Base-by-base conservation (phyloP, 2,329 filamentous ascomycete genomes). In the Penicillium crustosum region DNA sequence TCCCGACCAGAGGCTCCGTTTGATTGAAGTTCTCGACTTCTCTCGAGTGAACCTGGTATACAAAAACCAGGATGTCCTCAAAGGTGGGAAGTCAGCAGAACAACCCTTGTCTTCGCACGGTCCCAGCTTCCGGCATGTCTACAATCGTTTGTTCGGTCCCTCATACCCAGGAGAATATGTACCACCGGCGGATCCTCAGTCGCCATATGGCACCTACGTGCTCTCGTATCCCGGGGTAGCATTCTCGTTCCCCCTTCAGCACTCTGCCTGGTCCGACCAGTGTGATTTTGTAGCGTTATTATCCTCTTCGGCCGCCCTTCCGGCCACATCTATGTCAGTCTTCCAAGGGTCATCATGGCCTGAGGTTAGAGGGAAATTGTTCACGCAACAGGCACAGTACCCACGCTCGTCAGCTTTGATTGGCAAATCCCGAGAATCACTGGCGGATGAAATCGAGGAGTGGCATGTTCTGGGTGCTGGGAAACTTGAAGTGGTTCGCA, bases 121-220 rank as follows among this genome's bases (percentile, higher is more conserved):
- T 0, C 93, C 92, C 5, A 89, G 85, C 17, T 96, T 96, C 73
- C 84, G 89, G 59, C 91, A 95, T 73, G 88, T 99, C 64, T 99
- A 97, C 73, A 91, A 96, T 68, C 87, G 90, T 53, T 81, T 97
- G n/a, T 87, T 99, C 62, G 94, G 94, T 0, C 93, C 93, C 19
- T 95, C 93, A 0, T 97, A 96, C 72, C 90, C 90, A 1, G 94
- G 94, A 62, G 94, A 99, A 79, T 99, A 93, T 70, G 83, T 96
- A 38, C 83, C 88, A 9, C 86, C 90, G 0, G 73, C 76, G 7
- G 69, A 79, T 1, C 21, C 15, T 1, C 80, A 79, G 3, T 80
- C 81, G 12, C 79, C 81, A 17, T 78, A 82, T 58, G 93, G 93
- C 17, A 89, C 86, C 23, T 99, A 97, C 70, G 87, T 96, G 35